A percentile compares a stretch with the other conserved stretches of the same genome.
phyloP scores from a whole-genome alignment of 176 grass and related monocot genomes.

The Aegilops longissima region DNA sequence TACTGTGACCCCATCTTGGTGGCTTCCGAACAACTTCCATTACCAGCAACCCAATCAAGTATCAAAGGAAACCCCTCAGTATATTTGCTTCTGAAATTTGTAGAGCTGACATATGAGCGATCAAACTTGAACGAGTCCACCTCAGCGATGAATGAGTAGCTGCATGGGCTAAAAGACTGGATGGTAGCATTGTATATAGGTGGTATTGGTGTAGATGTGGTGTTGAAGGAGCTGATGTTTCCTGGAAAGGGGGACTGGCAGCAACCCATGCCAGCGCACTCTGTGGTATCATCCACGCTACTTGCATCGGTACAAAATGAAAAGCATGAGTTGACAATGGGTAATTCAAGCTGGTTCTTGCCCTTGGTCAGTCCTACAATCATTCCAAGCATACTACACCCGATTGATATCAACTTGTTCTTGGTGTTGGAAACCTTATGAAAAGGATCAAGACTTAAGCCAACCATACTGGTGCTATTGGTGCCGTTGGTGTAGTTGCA shows the following conservation, averaged over 20 bases:
- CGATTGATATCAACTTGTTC: background rate
- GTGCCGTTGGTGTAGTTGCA: background rate
- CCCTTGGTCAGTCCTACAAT: rapidly evolving
- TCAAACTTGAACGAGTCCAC: background rate
- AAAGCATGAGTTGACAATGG: background rate
- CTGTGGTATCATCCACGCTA: background rate
- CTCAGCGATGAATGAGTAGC: background rate
- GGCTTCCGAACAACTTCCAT: background rate
- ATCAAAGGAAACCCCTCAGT: background rate
- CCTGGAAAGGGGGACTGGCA: background rate
- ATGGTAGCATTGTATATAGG: background rate
- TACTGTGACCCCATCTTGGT: background rate
- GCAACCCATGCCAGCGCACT: background rate
- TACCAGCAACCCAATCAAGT: background rate
- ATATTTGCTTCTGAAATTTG: background rate
- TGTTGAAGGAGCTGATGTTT: background rate
- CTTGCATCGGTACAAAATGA: background rate
- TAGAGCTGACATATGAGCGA: background rate
- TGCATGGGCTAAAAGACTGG: background rate
- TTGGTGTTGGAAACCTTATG: background rate
- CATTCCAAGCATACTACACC: background rate
- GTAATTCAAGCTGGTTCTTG: background rate
- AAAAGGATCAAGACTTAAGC: background rate
- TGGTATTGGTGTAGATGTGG: background rate
- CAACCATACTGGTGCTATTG: background rate